Evolutionary conservation across 805 yeast species (phyloP), one percentile per base, ranked within the genome.

Genomic region (Blastobotrys chiropterorum): DNA sequence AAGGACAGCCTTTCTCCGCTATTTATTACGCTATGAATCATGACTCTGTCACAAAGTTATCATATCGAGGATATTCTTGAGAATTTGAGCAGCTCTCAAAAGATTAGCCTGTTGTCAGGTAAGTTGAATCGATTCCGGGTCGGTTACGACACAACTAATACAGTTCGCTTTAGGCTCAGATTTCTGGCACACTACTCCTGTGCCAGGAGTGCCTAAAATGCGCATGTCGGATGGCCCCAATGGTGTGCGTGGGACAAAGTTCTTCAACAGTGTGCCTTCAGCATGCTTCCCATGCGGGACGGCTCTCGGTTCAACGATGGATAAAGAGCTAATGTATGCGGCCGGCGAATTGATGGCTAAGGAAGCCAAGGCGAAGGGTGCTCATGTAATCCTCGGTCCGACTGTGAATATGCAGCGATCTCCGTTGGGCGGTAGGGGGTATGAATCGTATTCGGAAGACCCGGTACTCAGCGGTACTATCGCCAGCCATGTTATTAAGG

Each of bases 201-300:
- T 78, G 16, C 66, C 63, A 46, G 70, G 68, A 16, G 61, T 80
- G 44, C 82, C 81, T 1, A 63, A 74, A 0, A 54, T 80, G 5
- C 69, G 83, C 60, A 59, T 77, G 39, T 64, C 74, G 20, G 85
- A 81, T 62, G 86, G 85, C 16, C 86, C 86, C 41, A 81, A 81
- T 60, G 86, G 85, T 56, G 71, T 79, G 46, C 70, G 85, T 55
- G 85, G 85, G 15, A 78, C 81, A 21, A 72, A 67, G 48, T 78
- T 79, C 60, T 77, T 78, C 60, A 68, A 76, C 55, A 72, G 78
- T 44, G 69, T 72, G 19, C 81, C 82, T 5, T 72, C 82, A 43
- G 81, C 79, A 55, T 79, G 83, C 56, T 72, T 81, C 57, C 82
- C 85, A 4, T 76, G 79, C 59, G 85, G 84, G 26, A 78, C 85